Percentiles rank a stretch among this genome's conserved stretches.
Conservation (phyloP, 805 yeast genomes). For the Saccharomycopsis sp. region DNA sequence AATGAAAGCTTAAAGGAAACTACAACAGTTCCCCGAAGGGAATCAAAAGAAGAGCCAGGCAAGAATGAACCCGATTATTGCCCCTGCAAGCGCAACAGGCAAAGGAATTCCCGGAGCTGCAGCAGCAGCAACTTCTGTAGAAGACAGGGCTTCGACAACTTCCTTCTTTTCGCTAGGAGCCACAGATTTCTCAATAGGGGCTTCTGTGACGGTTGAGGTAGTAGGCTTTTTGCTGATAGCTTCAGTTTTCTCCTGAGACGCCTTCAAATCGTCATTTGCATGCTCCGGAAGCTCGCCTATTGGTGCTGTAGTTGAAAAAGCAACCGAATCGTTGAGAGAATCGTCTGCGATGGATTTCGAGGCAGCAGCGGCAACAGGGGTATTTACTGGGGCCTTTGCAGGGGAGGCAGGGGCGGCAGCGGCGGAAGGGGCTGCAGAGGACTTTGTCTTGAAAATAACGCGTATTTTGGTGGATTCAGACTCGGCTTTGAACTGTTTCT, state of each 20-base stretch:
- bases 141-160: neutral
- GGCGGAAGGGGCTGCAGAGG: conserved; percentile 15
- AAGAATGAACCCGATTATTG: conserved; percentile 46
- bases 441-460: conserved; percentile 40
- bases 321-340: conserved; percentile 23
- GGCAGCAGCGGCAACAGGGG: conserved; percentile 22
- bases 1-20: no score
- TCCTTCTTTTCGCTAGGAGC: conserved; percentile 15
- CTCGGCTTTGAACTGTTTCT: conserved; percentile 46
- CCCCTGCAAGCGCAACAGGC: conserved; percentile 48
- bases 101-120: conserved; percentile 36
- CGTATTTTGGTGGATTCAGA: conserved; percentile 59
- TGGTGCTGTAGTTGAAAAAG: conserved; percentile 22
- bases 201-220: conserved; percentile 29
- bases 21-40: no score
- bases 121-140: conserved; percentile 22
- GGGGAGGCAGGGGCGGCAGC: conserved; percentile 8
- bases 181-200: conserved; percentile 16
- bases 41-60: conserved; percentile 75
- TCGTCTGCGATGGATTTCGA: conserved; percentile 8
- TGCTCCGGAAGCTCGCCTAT: conserved; percentile 2
- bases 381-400: conserved; percentile 11
- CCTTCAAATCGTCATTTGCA: conserved; percentile 29
- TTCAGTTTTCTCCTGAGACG: conserved; percentile 37
- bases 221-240: conserved; percentile 40